Percentiles rank a stretch among this genome's conserved stretches.
phyloP scores from a whole-genome alignment of 2,329 filamentous ascomycete genomes.

The Botrytis porri region DNA sequence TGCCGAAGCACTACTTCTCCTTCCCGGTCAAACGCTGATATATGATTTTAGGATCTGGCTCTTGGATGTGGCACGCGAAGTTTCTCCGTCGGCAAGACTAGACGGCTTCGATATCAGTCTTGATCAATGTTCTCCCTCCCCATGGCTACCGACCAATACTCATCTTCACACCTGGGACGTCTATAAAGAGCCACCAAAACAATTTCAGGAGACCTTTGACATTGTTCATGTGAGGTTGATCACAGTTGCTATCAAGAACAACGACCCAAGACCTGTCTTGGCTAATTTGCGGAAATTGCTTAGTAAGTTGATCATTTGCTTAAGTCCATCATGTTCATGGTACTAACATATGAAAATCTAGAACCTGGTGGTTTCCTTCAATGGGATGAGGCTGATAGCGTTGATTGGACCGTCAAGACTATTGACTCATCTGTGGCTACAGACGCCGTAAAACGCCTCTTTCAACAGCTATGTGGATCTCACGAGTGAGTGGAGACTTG shows the following conservation, averaged over 20 bases:
- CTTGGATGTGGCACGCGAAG: not conserved
- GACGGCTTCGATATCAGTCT: not conserved
- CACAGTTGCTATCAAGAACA: not conserved
- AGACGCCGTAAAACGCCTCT: not conserved
- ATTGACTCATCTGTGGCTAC: not conserved
- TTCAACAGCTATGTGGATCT: not conserved
- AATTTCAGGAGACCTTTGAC: not conserved
- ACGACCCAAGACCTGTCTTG: not conserved
- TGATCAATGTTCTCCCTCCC: not conserved
- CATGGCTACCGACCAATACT: not conserved
- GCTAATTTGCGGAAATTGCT: not conserved
- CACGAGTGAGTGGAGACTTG: not conserved
- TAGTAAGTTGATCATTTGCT: not conserved
- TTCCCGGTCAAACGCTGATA: not conserved
- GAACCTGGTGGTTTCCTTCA: not conserved
- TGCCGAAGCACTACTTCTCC: accelerated
- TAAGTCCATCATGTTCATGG: not conserved
- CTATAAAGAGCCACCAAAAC: not conserved
- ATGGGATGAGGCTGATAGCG: not conserved
- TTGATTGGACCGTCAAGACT: not conserved
- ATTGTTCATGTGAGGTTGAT: not conserved
- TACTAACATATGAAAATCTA: not conserved
- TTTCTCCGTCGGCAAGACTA: not conserved
- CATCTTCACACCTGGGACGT: not conserved
- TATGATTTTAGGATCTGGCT: not conserved